Evolutionary conservation across 176 grass and related monocot species (phyloP), one percentile per base, ranked within the genome.

Genomic region (Dendrocalamus sinicus): DNA sequence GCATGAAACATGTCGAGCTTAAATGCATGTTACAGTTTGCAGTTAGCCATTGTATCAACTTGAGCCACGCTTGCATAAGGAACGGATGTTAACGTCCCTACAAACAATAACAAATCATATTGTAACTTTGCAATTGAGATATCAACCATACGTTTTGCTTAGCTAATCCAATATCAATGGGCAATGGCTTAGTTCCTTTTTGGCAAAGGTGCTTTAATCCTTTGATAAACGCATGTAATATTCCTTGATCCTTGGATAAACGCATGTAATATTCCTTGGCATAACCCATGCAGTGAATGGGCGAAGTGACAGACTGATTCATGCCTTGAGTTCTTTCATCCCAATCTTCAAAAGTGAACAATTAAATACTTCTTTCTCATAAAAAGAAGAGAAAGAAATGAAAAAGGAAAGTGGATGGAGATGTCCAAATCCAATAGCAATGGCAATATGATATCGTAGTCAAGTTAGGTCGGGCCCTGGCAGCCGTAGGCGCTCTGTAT

Each of bases 341-440:
- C 72, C 9, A 12, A 6, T 32, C 47, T n/a, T 66, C 6, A 24
- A 62, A 52, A 48, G 14, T 54, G 45, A 67, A 24, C 20, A 53
- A 23, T 23, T 10, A 59, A 76, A 68, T 67, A 12, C 82, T 73
- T 48, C 69, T 47, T 26, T 75, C 17, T 70, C 63, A 11, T 52
- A 43, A 52, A 26, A 26, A 24, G 12, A 81, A 12, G 14, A 6
- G n/a, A 66, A 15, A 20, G 24, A 12, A 59, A 39, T 8, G 9
- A 28, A 8, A 22, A 7, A 30, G 6, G 0, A 76, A 24, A 65
- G 47, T 12, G 46, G 65, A 44, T 65, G 4, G 67, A 39, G 81
- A 68, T 60, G 81, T 80, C 69, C 41, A 61, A 50, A 78, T 67
- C 40, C 41, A 85, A 67, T 12, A 40, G 52, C 52, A 3, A 40